phyloP scores from a whole-genome alignment of 208 protist species.

The Endotrypanum monterogeii region DNA sequence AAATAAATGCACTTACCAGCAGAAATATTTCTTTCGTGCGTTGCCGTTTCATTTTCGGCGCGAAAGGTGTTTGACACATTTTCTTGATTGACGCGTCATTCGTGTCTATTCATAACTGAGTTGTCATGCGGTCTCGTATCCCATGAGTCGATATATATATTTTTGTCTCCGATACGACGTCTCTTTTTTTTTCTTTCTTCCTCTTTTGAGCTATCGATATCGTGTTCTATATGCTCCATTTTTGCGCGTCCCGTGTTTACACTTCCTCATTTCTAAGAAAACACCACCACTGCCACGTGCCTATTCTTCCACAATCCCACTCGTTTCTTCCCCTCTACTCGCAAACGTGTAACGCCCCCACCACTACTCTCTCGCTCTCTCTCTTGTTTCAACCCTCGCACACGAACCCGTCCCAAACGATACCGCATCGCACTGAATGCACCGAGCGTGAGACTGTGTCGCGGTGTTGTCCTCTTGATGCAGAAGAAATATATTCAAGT shows the following conservation, averaged over 20 bases:
- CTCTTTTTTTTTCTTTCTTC: not conserved
- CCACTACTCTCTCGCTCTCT: not conserved
- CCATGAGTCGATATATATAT: too few relatives aligned
- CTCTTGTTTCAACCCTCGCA: too few relatives aligned
- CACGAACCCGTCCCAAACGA: not conserved
- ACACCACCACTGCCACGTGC: not conserved
- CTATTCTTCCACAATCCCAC: too few relatives aligned
- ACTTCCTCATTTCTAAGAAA: not conserved
- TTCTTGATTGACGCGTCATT: not conserved
- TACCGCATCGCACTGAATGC: not conserved
- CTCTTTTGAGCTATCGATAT: not conserved
- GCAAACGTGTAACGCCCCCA: not conserved
- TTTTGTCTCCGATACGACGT: too few relatives aligned
- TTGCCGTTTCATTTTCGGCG: not conserved
- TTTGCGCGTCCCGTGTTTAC: not conserved
- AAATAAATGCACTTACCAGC: too few relatives aligned
- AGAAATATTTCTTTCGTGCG: not conserved
- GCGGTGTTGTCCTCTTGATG: not conserved
- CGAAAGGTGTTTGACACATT: too few relatives aligned
- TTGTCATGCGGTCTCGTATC: not conserved
- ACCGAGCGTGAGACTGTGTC: not conserved
- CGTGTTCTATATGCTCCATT: not conserved
- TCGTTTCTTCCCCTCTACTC: not conserved
- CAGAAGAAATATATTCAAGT: not conserved
- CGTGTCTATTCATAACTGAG: not conserved